phyloP scores from a whole-genome alignment of 2,329 filamentous ascomycete genomes.

The Paecilomyces sp. region DNA sequence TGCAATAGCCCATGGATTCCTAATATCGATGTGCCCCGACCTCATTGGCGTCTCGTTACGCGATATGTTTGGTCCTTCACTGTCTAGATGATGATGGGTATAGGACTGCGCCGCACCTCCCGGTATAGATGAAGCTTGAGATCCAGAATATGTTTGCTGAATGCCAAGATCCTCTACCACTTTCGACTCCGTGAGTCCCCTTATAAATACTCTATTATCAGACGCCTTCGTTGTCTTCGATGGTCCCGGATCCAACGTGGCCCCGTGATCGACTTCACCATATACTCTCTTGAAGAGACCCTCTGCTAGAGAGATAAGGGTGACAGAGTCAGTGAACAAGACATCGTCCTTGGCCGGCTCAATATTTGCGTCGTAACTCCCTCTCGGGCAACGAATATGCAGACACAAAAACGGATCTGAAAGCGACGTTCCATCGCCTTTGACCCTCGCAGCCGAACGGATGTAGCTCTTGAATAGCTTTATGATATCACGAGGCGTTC shows the following conservation, averaged over 20 bases:
- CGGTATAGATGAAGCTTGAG: neutral
- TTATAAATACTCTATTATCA: neutral
- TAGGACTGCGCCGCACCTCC: neutral
- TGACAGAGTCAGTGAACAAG: slow-evolving; percentile 44
- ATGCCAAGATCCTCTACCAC: neutral
- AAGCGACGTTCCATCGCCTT: slow-evolving; percentile 14
- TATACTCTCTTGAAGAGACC: slow-evolving; percentile 38
- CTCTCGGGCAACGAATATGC: slow-evolving; percentile 46
- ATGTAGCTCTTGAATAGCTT: slow-evolving; percentile 45
- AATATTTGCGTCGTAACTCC: slow-evolving; percentile 55
- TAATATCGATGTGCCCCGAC: slow-evolving; percentile 8
- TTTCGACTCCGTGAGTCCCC: neutral
- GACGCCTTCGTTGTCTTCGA: neutral
- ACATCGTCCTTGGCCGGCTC: slow-evolving; percentile 60
- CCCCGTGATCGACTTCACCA: slow-evolving; percentile 15
- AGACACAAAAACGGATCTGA: slow-evolving; percentile 52
- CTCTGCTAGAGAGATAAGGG: slow-evolving; percentile 37
- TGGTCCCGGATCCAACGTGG: neutral
- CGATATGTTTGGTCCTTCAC: neutral
- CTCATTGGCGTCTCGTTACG: neutral
- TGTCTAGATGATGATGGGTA: neutral
- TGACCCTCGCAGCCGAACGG: slow-evolving; percentile 24
- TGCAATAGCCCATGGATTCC: slow-evolving; percentile 31
- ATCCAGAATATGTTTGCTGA: neutral
- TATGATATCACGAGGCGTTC: slow-evolving; percentile 47